Evolutionary conservation across 805 yeast species (phyloP).

Genomic region (Teunomyces kruisii): DNA sequence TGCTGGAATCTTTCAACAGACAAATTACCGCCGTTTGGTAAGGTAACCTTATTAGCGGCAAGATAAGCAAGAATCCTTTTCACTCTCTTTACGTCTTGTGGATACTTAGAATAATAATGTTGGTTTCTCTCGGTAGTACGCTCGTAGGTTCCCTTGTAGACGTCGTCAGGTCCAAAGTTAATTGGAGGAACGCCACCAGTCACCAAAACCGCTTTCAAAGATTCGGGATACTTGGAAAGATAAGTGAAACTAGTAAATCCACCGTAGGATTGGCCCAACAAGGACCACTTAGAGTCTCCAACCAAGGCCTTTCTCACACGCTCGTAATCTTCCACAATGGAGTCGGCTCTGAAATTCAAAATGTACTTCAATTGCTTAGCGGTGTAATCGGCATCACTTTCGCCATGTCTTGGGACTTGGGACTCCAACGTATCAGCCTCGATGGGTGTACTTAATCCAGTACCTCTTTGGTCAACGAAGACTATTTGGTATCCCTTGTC

Average conservation of each 20-base stretch:
- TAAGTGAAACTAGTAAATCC: slow-evolving; percentile 54
- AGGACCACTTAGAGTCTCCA: slow-evolving; percentile 44
- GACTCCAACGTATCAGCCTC: slow-evolving; percentile 29
- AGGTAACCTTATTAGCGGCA: slow-evolving; percentile 20
- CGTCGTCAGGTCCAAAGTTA: slow-evolving; percentile 43
- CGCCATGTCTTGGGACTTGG: slow-evolving; percentile 11
- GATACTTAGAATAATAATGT: slow-evolving; percentile 49
- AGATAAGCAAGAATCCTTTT: slow-evolving; percentile 36
- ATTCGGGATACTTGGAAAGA: slow-evolving; percentile 43
- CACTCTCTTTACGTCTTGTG: slow-evolving; percentile 44
- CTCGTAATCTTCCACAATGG: slow-evolving; percentile 53
- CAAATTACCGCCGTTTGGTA: slow-evolving; percentile 54
- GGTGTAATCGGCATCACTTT: slow-evolving; percentile 15
- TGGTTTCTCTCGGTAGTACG: slow-evolving; percentile 48
- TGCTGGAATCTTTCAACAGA: slow-evolving; percentile 54
- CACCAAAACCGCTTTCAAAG: slow-evolving; percentile 44
- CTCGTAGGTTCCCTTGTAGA: slow-evolving; percentile 47
- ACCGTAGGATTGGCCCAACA: slow-evolving; percentile 57
- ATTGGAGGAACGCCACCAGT: slow-evolving; percentile 65
- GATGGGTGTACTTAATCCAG: slow-evolving; percentile 52
- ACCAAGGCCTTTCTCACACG: slow-evolving; percentile 38
- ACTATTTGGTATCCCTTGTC: slow-evolving; percentile 45
- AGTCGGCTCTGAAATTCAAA: slow-evolving; percentile 51
- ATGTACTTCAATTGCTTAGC: slow-evolving; percentile 38
- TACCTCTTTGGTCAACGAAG: slow-evolving; percentile 60